Base-by-base conservation (phyloP, 1,284 basidiomycete genomes). In the Cryptococcus sp. region DNA sequence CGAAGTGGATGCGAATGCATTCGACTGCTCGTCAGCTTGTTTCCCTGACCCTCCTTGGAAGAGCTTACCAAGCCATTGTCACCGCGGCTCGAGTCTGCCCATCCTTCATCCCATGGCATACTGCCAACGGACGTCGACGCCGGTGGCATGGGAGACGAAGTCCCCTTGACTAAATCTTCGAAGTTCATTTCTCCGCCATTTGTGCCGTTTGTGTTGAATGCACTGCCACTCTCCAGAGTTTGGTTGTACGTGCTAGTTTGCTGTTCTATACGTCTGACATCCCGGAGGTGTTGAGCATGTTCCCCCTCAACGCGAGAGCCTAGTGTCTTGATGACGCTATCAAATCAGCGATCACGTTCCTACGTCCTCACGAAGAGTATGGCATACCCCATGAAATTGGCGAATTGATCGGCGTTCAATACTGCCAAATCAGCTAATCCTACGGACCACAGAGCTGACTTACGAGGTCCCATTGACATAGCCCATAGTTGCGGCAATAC, bases 391-490 rank as follows among this genome's bases (percentile, higher is more conserved):
- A 93, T 93, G 71, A 93, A 93, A 3, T 86, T 83, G 57, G 85
- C 82, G 70, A 98, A 99, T 74, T 99, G 96, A 28, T 87, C 83
- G 3, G 92, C 82, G 61, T 86, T 96, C 24, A 98, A 76, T 36
- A 97, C 87, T 89, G 64, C 22, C 21, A 34, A 19, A 31, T 13
- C 18, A 23, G 57, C 18, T 34, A 9, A 56, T 32, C 31, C 36
- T 25, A 21, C 40, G 16, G 21, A 36, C 14, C 34, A 22, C 28
- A 23, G 19, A 32, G 37, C 32, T 22, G 21, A 79, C 87, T 66
- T 69, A 90, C 88, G 70, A 48, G 92, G 92, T n/a, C 91, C 92
- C 77, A 96, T 93, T 1, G 88, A 91, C 91, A 97, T 94, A 1
- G 85, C 80, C 92, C 92, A 97, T 9, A 97, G 77, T 63, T 97